Evolutionary conservation across 2,329 filamentous ascomycete species (phyloP), one percentile per base, ranked within the genome.

Genomic region (Fusarium odoratissimum): DNA sequence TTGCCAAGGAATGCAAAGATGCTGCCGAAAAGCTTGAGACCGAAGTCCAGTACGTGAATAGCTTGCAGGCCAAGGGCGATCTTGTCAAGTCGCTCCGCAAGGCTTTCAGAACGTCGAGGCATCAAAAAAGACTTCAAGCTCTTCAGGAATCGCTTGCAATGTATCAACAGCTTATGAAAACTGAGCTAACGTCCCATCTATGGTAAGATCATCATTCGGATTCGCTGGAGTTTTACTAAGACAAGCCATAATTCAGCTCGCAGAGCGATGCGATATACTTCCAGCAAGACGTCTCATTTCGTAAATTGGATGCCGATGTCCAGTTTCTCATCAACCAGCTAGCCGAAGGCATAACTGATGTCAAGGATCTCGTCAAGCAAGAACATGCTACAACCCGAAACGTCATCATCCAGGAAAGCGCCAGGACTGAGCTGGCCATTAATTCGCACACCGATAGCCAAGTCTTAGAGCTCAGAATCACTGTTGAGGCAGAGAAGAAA

Each of bases 351-450:
- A 0, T 17, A 0, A 17, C 4, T 0, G n/a, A 30, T 0, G 5
- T 17, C 0, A 0, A 3, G 0, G 0, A 37, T 1, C 12, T 42
- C 5, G 1, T 61, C 1, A 10, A 1, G 17, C 10, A 4, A 3
- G 55, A 63, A 16, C 44, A 63, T 0, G 1, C 3, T 5, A 0
- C 3, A 17, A 63, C 37, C 1, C 55, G 60, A 0, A 1, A 0
- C 0, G 1, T 0, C 0, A 0, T 60, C 0, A 13, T 10, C 2
- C 16, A n/a, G 0, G 55, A 60, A 31, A 2, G 8, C 0, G 1
- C 14, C 0, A n/a, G 16, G 1, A 4, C 2, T 0, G 19, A 42
- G 25, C 25, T 0, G 3, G 17, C 30, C 0, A 17, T 63, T 2
- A 42, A 60, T 0, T 12, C 5, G 0, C 40, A 46, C 1, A 46